Conservation (phyloP, 2,329 filamentous ascomycete genomes). For the Fusarium sp. region DNA sequence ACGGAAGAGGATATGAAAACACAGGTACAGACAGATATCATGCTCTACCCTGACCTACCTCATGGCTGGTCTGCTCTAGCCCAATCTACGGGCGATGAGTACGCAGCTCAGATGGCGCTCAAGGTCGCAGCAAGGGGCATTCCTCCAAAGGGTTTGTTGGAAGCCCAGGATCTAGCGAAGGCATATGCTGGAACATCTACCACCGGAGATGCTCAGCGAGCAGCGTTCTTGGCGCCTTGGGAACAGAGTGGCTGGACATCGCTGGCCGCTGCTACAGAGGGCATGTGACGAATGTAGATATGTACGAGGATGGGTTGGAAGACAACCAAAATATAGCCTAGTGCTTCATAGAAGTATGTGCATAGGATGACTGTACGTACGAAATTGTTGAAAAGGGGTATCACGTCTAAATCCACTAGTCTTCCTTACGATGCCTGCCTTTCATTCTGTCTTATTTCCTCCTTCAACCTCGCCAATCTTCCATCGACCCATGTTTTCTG, state of each 20-base stretch:
- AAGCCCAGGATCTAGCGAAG: constrained; percentile 75
- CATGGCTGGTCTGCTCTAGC: constrained; percentile 85
- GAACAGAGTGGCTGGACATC: constrained; percentile 71
- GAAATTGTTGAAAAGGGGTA: constrained; percentile 29
- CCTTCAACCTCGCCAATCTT: constrained; percentile 75
- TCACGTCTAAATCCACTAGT: constrained; percentile 20
- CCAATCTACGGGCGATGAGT: constrained; percentile 64
- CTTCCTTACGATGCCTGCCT: constrained; percentile 12
- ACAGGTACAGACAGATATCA: constrained; percentile 80
- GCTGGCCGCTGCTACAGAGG: constrained; percentile 53
- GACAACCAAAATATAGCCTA: constrained; percentile 3
- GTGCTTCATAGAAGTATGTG: not conserved
- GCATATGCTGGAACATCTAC: constrained; percentile 81
- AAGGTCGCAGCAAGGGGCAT: constrained; percentile 80
- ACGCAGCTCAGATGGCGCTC: constrained; percentile 80
- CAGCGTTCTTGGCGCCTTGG: constrained; percentile 88
- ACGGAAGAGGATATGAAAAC: constrained; percentile 64
- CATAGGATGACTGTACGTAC: not conserved
- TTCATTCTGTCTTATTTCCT: constrained; percentile 60
- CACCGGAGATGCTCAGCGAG: constrained; percentile 79
- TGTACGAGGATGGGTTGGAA: not conserved
- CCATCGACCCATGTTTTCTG: constrained; percentile 82
- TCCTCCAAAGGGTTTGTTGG: constrained; percentile 76
- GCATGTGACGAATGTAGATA: constrained; percentile 14
- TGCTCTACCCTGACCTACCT: constrained; percentile 83